A percentile compares a stretch with the other conserved stretches of the same genome.
These are phyloP conservation scores for Sporothrix mexicana DNA, from an alignment of 2,329 filamentous ascomycete genomes.

Conservation along the genomic window DNA sequence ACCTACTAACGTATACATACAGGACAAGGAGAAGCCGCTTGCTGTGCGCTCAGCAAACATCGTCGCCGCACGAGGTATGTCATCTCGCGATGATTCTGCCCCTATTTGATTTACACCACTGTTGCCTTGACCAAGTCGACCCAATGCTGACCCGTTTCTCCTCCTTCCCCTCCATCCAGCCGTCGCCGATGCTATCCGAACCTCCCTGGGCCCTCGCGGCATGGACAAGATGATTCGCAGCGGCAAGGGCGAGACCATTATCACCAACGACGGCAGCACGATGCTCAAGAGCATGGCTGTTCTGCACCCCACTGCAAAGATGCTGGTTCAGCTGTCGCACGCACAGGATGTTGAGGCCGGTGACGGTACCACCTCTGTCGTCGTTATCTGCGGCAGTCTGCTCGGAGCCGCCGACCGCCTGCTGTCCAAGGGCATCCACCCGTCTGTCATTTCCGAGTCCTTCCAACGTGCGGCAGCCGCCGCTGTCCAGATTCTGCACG, in stretches of 20 bases:
- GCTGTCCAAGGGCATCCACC: slow-evolving; percentile 92
- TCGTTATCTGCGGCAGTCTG: slow-evolving; percentile 95
- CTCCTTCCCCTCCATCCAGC: slow-evolving; percentile 56
- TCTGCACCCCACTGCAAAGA: slow-evolving; percentile 99
- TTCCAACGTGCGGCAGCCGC: slow-evolving; percentile 94
- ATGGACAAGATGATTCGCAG: slow-evolving; percentile 99
- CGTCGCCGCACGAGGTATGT: slow-evolving; percentile 87
- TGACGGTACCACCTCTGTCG: slow-evolving; percentile 97
- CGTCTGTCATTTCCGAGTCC: slow-evolving; percentile 94
- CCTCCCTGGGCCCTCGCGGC: slow-evolving; percentile 91
- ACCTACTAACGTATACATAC: slow-evolving; percentile 36
- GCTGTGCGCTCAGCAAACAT: slow-evolving; percentile 97
- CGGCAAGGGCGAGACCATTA: slow-evolving; percentile 95
- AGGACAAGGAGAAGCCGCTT: slow-evolving; percentile 97
- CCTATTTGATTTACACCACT: neutral
- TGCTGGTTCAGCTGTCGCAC: slow-evolving; percentile 96
- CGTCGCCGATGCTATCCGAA: slow-evolving; percentile 96
- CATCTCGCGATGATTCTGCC: neutral
- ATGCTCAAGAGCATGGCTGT: slow-evolving; percentile 99
- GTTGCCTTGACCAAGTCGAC: neutral
- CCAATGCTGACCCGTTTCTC: slow-evolving; percentile 37
- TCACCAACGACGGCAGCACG: slow-evolving; percentile 99
- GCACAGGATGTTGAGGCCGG: slow-evolving; percentile 98
- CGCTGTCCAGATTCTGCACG: slow-evolving; percentile 86
- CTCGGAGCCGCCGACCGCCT: slow-evolving; percentile 91